Conservation (phyloP, 768 basidiomycete species). For the Tulasnella sp. region DNA sequence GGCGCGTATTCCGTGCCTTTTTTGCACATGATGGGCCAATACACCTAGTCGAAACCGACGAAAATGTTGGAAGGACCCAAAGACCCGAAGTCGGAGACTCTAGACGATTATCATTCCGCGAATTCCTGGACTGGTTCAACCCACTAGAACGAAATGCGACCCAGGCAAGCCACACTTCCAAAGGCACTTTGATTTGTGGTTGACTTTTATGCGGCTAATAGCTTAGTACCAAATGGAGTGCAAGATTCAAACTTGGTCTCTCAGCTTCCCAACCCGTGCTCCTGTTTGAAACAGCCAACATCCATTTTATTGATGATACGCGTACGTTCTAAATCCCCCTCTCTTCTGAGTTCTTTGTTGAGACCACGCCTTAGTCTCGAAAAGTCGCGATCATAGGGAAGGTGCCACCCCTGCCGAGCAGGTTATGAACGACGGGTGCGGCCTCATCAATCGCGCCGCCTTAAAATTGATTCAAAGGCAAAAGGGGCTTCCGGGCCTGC, state of each 20-base stretch:
- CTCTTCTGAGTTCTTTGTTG: not conserved
- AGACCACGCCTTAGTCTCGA: not conserved
- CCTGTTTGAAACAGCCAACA: slow-evolving; percentile 39
- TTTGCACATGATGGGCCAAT: slow-evolving; percentile 53
- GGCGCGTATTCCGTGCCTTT: slow-evolving; percentile 55
- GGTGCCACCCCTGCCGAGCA: not conserved
- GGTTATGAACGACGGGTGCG: slow-evolving; percentile 56
- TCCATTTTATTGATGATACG: slow-evolving; percentile 46
- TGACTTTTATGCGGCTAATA: slow-evolving; percentile 31
- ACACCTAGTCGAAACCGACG: slow-evolving; percentile 55
- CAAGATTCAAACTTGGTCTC: slow-evolving; percentile 57
- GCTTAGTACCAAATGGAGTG: slow-evolving; percentile 61
- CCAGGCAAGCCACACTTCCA: slow-evolving; percentile 44
- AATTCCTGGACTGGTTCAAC: slow-evolving; percentile 58
- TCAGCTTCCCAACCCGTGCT: slow-evolving; percentile 62
- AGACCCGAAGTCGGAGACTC: slow-evolving; percentile 17
- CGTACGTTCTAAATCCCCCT: slow-evolving; percentile 40
- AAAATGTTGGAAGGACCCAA: slow-evolving; percentile 32
- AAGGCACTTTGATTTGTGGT: not conserved
- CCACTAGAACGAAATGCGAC: slow-evolving; percentile 43
- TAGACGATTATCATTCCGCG: slow-evolving; percentile 38
- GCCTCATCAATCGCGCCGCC: slow-evolving; percentile 44
- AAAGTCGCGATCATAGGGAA: not conserved
- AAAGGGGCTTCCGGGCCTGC: slow-evolving; percentile 40
- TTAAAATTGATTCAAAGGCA: slow-evolving; percentile 38